Percentiles rank a stretch among this genome's conserved stretches.
Evolutionary conservation across 176 grass and related monocot species (phyloP).

Genomic region (Oryza glumipatula): DNA sequence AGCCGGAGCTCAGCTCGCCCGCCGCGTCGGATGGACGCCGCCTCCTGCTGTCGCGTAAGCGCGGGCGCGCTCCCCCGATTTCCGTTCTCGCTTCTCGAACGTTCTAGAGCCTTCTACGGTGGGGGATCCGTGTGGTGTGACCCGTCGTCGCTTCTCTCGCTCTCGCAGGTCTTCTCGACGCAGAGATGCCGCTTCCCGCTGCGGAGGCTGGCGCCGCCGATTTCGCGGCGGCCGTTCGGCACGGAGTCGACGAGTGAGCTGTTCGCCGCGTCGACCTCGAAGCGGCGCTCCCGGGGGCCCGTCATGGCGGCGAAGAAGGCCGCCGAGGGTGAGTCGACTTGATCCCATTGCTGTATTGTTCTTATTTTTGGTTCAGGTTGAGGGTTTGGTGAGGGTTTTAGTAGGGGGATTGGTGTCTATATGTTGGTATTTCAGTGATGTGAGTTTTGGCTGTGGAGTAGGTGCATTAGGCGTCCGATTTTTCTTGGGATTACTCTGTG

Average conservation of each 20-base stretch:
- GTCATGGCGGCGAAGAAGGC: conserved; percentile 94
- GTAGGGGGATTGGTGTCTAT: background rate
- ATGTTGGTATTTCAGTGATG: background rate
- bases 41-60: conserved; percentile 68
- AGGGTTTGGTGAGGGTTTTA: conserved; percentile 16
- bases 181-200: conserved; percentile 56
- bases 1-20: background rate
- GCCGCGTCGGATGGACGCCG: conserved; percentile 63
- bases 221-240: conserved; percentile 38
- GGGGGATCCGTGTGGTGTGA: background rate
- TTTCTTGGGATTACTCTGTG: background rate
- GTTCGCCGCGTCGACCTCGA: conserved; percentile 47
- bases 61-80: background rate
- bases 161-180: conserved; percentile 57
- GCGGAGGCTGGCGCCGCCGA: conserved; percentile 40
- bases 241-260: conserved; percentile 34
- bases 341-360: background rate
- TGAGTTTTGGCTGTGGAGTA: background rate
- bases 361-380: too few relatives aligned
- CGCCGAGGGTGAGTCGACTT: conserved; percentile 57
- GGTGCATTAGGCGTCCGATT: background rate
- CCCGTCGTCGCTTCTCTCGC: background rate
- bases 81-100: background rate
- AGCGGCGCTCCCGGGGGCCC: conserved; percentile 76
- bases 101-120: background rate